Evolutionary conservation across 345 rosid species (phyloP).

Genomic region (Eutrema yunnanense): DNA sequence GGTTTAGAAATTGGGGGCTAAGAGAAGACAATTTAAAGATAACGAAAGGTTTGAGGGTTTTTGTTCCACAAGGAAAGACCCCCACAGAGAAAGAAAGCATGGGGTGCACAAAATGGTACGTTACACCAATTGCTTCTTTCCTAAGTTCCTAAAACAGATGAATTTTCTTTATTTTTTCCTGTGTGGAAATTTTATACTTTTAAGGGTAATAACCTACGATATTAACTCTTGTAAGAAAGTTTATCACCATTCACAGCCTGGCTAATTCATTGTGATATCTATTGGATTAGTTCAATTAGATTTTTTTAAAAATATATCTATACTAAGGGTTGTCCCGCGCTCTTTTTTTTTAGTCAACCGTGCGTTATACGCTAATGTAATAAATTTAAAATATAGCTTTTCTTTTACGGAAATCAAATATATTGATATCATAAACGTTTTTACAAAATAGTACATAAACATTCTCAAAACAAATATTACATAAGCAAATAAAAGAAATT

Average conservation of each 20-base stretch:
- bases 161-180: background rate
- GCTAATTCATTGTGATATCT: background rate
- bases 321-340: background rate
- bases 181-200: background rate
- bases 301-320: no score
- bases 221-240: no score
- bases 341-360: background rate
- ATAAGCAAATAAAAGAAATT: no score
- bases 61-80: background rate
- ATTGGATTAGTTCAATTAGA: background rate
- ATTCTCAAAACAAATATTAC: no score
- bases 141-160: background rate
- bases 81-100: background rate
- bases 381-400: background rate
- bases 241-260: background rate
- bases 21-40: background rate
- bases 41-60: background rate
- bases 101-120: background rate
- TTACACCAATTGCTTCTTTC: conserved; percentile 5
- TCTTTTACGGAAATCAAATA: no score
- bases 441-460: no score
- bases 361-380: background rate
- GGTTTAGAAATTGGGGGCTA: background rate
- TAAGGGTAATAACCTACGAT: background rate
- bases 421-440: no score